Evolutionary conservation across 768 basidiomycete genomes (phyloP).

Genomic region (Cystobasidium ongulense): DNA sequence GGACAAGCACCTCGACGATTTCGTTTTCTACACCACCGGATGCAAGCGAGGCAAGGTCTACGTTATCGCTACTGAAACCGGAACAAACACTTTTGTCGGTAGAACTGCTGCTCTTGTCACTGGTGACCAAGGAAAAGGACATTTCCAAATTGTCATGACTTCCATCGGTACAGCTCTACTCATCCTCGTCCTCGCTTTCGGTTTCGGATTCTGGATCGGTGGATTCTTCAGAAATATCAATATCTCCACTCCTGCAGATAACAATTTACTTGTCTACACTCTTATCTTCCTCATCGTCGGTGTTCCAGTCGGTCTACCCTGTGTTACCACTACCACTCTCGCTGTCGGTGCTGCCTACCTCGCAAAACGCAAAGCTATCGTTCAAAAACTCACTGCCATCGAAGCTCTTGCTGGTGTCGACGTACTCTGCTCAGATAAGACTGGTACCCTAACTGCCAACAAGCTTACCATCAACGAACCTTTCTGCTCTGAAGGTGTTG

Average conservation of each 20-base stretch:
- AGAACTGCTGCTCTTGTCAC: slow-evolving; percentile 50
- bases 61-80: slow-evolving; percentile 46
- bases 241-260: slow-evolving; percentile 48
- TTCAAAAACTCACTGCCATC: slow-evolving; percentile 52
- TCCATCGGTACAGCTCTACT: slow-evolving; percentile 50
- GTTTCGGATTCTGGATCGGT: slow-evolving; percentile 51
- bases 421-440: slow-evolving; percentile 49
- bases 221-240: slow-evolving; percentile 43
- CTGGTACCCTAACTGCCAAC: slow-evolving; percentile 52
- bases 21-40: slow-evolving; percentile 47
- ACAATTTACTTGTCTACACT: slow-evolving; percentile 50
- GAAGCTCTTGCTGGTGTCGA: slow-evolving; percentile 53
- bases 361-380: slow-evolving; percentile 50
- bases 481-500: slow-evolving; percentile 44
- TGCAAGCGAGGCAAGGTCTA: slow-evolving; percentile 48
- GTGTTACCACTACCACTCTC: slow-evolving; percentile 49
- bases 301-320: slow-evolving; percentile 52
- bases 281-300: slow-evolving; percentile 47
- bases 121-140: slow-evolving; percentile 46
- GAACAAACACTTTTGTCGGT: slow-evolving; percentile 50
- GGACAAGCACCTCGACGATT: slow-evolving; percentile 51
- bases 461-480: slow-evolving; percentile 51
- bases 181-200: slow-evolving; percentile 49
- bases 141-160: slow-evolving; percentile 50
- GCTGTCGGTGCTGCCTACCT: slow-evolving; percentile 51